phyloP scores from a whole-genome alignment of 1,284 basidiomycete genomes.

The Moniliella sp. region DNA sequence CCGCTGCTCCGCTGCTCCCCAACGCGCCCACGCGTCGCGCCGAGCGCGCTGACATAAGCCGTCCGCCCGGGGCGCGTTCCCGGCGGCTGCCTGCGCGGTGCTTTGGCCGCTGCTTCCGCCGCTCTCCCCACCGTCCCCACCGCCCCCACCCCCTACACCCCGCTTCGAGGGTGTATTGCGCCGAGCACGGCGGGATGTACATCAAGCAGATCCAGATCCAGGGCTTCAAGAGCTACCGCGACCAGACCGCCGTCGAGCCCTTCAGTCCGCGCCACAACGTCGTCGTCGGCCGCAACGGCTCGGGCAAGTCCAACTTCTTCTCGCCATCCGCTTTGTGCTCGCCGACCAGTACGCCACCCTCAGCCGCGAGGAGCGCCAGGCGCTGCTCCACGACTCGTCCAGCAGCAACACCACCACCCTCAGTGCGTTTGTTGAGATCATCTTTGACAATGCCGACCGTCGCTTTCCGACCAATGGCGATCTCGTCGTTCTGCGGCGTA shows the following conservation, averaged over 20 bases:
- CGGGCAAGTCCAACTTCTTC: conserved; percentile 35
- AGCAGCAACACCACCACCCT: conserved; percentile 60
- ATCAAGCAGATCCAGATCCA: conserved; percentile 20
- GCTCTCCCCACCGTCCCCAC: no score
- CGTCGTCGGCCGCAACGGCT: conserved; percentile 33
- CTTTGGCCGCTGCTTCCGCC: no score
- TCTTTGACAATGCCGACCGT: conserved; percentile 42
- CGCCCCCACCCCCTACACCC: no score
- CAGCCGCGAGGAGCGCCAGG: conserved; percentile 73
- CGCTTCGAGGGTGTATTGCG: no score
- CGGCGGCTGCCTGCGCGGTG: no score
- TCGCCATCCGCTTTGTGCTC: conserved; percentile 77
- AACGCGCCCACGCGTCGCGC: no score
- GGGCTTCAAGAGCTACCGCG: conserved; percentile 82
- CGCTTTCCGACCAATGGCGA: conserved; percentile 43
- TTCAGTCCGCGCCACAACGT: conserved; percentile 36
- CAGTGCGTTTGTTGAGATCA: conserved; percentile 60
- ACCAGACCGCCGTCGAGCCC: conserved; percentile 41
- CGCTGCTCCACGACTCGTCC: conserved; percentile 76
- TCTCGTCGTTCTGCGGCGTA: conserved; percentile 36
- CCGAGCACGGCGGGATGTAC: no score
- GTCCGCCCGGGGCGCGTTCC: no score
- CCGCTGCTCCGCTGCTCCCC: no score
- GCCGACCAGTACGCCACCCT: conserved; percentile 93
- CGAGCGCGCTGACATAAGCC: no score